Percentiles rank a stretch among this genome's conserved stretches.
These are phyloP conservation scores for Zymoseptoria crescenta DNA, from an alignment of 2,329 filamentous ascomycete genomes.

Conservation along the genomic window DNA sequence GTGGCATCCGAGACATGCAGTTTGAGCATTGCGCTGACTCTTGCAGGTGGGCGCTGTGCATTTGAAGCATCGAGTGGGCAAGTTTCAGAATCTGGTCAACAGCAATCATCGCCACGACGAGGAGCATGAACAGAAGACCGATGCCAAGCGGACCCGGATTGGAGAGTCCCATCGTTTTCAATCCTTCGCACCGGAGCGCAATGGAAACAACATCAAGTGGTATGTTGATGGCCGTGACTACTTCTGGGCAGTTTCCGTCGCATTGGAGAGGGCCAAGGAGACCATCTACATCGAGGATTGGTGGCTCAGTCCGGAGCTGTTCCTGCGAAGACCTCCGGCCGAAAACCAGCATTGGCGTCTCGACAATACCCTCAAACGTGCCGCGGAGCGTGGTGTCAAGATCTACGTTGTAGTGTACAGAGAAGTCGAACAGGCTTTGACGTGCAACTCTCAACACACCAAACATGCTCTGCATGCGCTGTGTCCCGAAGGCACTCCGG, in stretches of 20 bases:
- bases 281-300: constrained; percentile 94
- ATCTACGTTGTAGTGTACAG: constrained; percentile 92
- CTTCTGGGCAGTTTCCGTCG: constrained; percentile 83
- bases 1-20: neutral
- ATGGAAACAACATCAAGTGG: constrained; percentile 82
- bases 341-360: constrained; percentile 78
- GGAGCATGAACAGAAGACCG: constrained; percentile 75
- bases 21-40: neutral
- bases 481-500: constrained; percentile 72
- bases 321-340: constrained; percentile 75
- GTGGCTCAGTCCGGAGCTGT: constrained; percentile 90
- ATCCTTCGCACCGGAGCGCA: constrained; percentile 83
- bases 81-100: constrained; percentile 65
- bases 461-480: constrained; percentile 75
- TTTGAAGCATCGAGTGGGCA: constrained; percentile 55
- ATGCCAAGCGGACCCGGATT: constrained; percentile 68
- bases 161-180: constrained; percentile 70
- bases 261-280: constrained; percentile 82
- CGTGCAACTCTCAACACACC: constrained; percentile 87
- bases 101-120: constrained; percentile 88
- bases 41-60: constrained; percentile 47
- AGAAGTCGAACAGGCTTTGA: constrained; percentile 58
- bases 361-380: constrained; percentile 78
- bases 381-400: constrained; percentile 86
- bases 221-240: constrained; percentile 95